Conservation (phyloP, 164 flowering plant genomes). For the Paratinospora sagittata region DNA sequence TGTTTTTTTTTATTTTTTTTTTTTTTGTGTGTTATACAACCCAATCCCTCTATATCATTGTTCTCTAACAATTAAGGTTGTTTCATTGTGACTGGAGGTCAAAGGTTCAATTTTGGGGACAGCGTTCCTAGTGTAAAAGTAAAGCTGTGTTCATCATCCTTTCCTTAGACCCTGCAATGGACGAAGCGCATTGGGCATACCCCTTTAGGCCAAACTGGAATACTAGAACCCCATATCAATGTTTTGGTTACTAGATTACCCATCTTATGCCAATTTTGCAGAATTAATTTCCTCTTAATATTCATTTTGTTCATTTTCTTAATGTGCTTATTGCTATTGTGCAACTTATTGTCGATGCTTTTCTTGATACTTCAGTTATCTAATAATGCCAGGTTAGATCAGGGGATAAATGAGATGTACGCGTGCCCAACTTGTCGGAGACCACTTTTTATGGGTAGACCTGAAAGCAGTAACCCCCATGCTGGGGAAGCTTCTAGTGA, state of each 20-base stretch:
- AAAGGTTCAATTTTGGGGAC: too few relatives aligned
- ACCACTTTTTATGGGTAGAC: constrained; percentile 62
- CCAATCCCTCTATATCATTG: too few relatives aligned
- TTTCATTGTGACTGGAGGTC: too few relatives aligned
- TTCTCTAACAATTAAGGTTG: too few relatives aligned
- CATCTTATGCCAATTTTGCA: not conserved
- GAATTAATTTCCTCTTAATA: not conserved
- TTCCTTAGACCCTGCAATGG: too few relatives aligned
- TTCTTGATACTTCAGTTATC: constrained; percentile 8
- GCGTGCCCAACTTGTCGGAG: constrained; percentile 97
- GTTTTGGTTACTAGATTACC: not conserved
- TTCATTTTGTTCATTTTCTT: not conserved
- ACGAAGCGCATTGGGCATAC: too few relatives aligned
- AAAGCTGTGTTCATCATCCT: too few relatives aligned
- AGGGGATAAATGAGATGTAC: constrained; percentile 65
- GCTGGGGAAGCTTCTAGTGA: constrained; percentile 44
- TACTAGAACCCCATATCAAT: not conserved
- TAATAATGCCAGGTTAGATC: constrained; percentile 75
- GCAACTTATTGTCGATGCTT: not conserved
- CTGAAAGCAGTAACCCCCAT: constrained; percentile 34
- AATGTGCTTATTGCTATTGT: not conserved
- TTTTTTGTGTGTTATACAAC: not conserved
- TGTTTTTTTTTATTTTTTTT: not conserved
- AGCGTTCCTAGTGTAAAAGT: too few relatives aligned
- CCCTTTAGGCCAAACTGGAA: too few relatives aligned